A percentile compares a stretch with the other conserved stretches of the same genome.
These are phyloP conservation scores for Talaromyces sp. DNA, from an alignment of 2,329 filamentous ascomycete species.

Conservation along the genomic window DNA sequence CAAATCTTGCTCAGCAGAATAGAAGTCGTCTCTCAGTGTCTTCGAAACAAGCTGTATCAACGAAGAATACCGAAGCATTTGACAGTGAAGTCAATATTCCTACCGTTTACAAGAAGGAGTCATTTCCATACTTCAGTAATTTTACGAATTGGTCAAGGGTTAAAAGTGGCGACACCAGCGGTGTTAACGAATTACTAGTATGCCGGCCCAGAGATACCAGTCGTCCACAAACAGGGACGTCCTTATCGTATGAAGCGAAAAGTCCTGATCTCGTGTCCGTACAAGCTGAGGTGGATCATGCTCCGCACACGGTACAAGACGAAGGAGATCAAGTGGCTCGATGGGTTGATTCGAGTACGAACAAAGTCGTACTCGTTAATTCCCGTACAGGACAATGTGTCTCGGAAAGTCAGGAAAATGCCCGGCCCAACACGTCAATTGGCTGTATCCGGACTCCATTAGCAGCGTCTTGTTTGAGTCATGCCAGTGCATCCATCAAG, in stretches of 20 bases:
- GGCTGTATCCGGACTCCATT: slow-evolving; percentile 19
- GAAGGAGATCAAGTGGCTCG: slow-evolving; percentile 30
- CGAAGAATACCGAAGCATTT: background rate
- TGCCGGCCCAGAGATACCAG: slow-evolving; percentile 14
- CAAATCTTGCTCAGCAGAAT: background rate
- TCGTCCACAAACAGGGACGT: background rate
- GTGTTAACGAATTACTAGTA: slow-evolving; percentile 22
- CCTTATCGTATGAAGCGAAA: background rate
- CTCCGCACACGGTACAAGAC: background rate
- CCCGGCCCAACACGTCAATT: slow-evolving; percentile 16
- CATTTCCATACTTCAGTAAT: slow-evolving; percentile 20
- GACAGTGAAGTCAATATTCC: slow-evolving; percentile 31
- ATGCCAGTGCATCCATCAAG: slow-evolving; percentile 10
- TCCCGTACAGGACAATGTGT: slow-evolving; percentile 35
- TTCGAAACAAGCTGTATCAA: background rate
- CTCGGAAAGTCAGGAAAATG: slow-evolving; percentile 20
- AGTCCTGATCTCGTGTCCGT: background rate
- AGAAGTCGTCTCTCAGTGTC: background rate
- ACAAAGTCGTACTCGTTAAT: slow-evolving; percentile 33
- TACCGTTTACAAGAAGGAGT: slow-evolving; percentile 22
- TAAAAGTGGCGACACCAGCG: slow-evolving; percentile 33
- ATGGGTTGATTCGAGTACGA: slow-evolving; percentile 62
- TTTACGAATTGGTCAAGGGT: slow-evolving; percentile 43
- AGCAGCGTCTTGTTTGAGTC: slow-evolving; percentile 19
- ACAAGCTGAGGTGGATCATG: background rate